phyloP scores from a whole-genome alignment of 208 protist genomes.

The Trypanosoma brucei region DNA sequence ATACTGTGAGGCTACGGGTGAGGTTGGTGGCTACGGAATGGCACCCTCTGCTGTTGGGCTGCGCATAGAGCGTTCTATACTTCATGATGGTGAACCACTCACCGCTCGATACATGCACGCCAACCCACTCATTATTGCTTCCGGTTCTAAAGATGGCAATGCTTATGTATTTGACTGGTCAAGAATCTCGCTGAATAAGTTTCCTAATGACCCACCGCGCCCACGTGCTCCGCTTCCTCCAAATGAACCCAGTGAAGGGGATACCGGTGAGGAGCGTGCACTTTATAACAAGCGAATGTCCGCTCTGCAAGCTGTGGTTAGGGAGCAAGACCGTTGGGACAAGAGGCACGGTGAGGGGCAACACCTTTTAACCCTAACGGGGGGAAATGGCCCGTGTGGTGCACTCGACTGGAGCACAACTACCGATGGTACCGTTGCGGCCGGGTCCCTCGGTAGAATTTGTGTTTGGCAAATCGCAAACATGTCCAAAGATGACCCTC shows the following conservation, averaged over 20 bases:
- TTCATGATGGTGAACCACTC: slow-evolving; percentile 85
- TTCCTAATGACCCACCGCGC: slow-evolving; percentile 85
- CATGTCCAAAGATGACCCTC: slow-evolving; percentile 59
- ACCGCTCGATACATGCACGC: slow-evolving; percentile 78
- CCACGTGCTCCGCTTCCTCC: slow-evolving; percentile 84
- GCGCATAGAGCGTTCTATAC: slow-evolving; percentile 70
- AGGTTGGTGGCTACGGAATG: slow-evolving; percentile 89
- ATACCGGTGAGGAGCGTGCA: slow-evolving; percentile 74
- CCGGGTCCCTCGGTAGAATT: slow-evolving; percentile 51
- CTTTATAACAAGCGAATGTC: slow-evolving; percentile 78
- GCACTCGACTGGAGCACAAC: slow-evolving; percentile 75
- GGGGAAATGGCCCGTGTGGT: slow-evolving; percentile 49
- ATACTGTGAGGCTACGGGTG: slow-evolving; percentile 82
- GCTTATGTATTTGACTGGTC: slow-evolving; percentile 90
- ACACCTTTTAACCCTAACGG: slow-evolving; percentile 71
- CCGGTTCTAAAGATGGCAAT: slow-evolving; percentile 71
- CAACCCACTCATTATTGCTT: slow-evolving; percentile 81
- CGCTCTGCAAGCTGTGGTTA: slow-evolving; percentile 54
- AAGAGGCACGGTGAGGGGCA: slow-evolving; percentile 67
- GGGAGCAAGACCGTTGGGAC: slow-evolving; percentile 86
- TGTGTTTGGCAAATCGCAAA: slow-evolving; percentile 77
- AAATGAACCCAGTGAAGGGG: slow-evolving; percentile 65
- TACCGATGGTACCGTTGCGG: slow-evolving; percentile 48
- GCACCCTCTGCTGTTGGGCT: slow-evolving; percentile 59
- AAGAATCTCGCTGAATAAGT: slow-evolving; percentile 73